These are phyloP conservation scores for Kwoniella newhampshirensis DNA, from an alignment of 768 basidiomycete genomes.

Conservation along the genomic window DNA sequence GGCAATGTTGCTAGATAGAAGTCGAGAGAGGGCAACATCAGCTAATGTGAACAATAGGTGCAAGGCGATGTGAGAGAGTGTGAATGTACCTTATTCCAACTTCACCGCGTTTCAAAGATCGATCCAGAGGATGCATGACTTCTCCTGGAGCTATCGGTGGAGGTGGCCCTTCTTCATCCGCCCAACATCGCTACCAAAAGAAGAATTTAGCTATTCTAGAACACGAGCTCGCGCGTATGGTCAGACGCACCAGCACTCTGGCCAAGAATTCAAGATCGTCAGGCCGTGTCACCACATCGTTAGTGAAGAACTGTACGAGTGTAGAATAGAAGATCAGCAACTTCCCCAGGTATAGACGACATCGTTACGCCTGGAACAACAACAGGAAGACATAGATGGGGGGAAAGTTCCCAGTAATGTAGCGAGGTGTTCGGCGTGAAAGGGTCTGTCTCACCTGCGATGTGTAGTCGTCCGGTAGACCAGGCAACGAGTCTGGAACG, in stretches of 20 bases:
- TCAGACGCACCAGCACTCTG: constrained; percentile 64
- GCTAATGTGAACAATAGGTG: not conserved
- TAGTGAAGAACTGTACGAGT: constrained; percentile 66
- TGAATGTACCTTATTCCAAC: constrained; percentile 68
- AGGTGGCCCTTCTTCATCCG: constrained; percentile 71
- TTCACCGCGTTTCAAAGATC: constrained; percentile 73
- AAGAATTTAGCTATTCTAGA: constrained; percentile 7
- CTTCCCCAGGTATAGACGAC: constrained; percentile 61
- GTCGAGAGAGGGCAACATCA: not conserved
- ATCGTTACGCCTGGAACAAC: constrained; percentile 72
- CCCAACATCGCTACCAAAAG: constrained; percentile 73
- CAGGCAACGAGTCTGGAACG: constrained; percentile 26
- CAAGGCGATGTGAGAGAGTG: not conserved
- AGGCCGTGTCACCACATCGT: constrained; percentile 64
- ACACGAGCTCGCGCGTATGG: not conserved
- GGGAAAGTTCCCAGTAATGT: not conserved
- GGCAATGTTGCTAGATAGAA: constrained; percentile 55
- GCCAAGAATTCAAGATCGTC: constrained; percentile 54
- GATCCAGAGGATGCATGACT: constrained; percentile 64
- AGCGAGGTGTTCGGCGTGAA: not conserved
- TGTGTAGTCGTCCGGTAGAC: constrained; percentile 37
- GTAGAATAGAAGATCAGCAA: too few species aligned
- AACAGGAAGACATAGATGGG: constrained; percentile 35
- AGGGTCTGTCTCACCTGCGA: constrained; percentile 21
- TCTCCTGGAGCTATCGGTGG: constrained; percentile 19